Percentiles rank a stretch among this genome's conserved stretches.
Conservation (phyloP, 495 filamentous ascomycete genomes). For the Penicillium atrosanguineum region DNA sequence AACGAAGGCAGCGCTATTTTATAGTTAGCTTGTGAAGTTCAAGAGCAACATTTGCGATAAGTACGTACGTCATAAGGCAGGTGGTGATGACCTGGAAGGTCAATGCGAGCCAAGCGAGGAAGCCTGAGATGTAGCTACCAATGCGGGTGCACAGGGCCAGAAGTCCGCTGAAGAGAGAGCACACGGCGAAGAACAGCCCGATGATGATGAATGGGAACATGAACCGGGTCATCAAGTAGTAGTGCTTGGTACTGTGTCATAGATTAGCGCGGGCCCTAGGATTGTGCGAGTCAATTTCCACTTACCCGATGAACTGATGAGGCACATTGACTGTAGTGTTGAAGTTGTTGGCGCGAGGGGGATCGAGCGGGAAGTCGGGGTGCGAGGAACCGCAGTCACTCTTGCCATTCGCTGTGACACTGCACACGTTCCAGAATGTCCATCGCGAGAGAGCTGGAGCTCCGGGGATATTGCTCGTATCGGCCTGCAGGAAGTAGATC, state of each 20-base stretch:
- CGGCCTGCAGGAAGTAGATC: slow-evolving; percentile 79
- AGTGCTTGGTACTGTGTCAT: slow-evolving; percentile 48
- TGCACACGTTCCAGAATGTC: slow-evolving; percentile 83
- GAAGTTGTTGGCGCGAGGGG: slow-evolving; percentile 57
- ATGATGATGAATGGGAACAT: slow-evolving; percentile 72
- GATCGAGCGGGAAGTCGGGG: slow-evolving; percentile 65
- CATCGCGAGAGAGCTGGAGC: slow-evolving; percentile 69
- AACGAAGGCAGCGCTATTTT: slow-evolving; percentile 66
- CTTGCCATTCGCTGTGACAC: slow-evolving; percentile 46
- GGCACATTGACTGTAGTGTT: slow-evolving; percentile 56
- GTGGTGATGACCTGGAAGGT: slow-evolving; percentile 64
- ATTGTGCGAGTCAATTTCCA: not conserved
- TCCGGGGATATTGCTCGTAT: slow-evolving; percentile 66
- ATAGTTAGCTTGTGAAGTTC: slow-evolving; percentile 14
- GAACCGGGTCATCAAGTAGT: slow-evolving; percentile 65
- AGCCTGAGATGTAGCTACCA: slow-evolving; percentile 58
- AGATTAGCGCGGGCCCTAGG: slow-evolving; percentile 2
- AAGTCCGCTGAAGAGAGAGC: slow-evolving; percentile 59
- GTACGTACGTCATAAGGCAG: slow-evolving; percentile 68
- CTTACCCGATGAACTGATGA: slow-evolving; percentile 52
- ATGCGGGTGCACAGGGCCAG: slow-evolving; percentile 60
- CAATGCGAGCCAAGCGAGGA: slow-evolving; percentile 52
- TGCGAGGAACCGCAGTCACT: slow-evolving; percentile 55
- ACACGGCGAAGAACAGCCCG: slow-evolving; percentile 61
- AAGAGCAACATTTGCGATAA: not conserved